A percentile compares a stretch with the other conserved stretches of the same genome.
Evolutionary conservation across 345 rosid species (phyloP).

Genomic region (Turnera subulata): DNA sequence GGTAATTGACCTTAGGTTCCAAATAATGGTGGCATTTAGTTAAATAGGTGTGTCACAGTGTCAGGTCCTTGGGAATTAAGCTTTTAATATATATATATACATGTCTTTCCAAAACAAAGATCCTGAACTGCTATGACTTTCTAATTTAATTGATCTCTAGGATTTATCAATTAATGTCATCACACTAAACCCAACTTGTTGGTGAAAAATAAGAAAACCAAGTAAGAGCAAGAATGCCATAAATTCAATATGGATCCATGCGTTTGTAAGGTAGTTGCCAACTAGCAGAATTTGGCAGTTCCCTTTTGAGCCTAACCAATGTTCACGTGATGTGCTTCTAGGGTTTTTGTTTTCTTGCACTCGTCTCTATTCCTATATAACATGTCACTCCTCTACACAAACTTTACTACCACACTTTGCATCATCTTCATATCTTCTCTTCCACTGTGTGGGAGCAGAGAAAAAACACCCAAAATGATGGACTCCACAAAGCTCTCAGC

Average conservation of each 20-base stretch:
- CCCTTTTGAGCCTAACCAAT: slow-evolving; percentile 35
- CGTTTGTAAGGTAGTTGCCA: slow-evolving; percentile 43
- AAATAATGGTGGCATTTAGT: no score
- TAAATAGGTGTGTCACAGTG: no score
- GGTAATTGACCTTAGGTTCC: no score
- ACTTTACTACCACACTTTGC: slow-evolving; percentile 12
- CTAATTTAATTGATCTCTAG: no score
- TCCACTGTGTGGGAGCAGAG: slow-evolving; percentile 2
- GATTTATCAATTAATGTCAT: no score
- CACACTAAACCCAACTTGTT: no score
- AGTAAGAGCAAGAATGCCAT: no score
- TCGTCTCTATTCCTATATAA: slow-evolving; percentile 37
- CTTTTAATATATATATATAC: no score
- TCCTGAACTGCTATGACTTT: no score
- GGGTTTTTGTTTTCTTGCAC: slow-evolving; percentile 23
- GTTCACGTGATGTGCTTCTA: slow-evolving; percentile 67
- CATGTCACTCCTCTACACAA: slow-evolving; percentile 13
- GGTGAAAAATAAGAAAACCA: not conserved
- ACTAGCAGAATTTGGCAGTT: slow-evolving; percentile 72
- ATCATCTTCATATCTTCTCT: not conserved
- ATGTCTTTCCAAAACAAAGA: no score
- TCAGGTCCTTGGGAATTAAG: no score
- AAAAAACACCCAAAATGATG: slow-evolving; percentile 34
- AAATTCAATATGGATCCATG: slow-evolving; percentile 12
- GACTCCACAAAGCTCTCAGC: slow-evolving; percentile 49